Evolutionary conservation across 331 rosid genomes (phyloP).

Genomic region (Erythrophleum ivorense): DNA sequence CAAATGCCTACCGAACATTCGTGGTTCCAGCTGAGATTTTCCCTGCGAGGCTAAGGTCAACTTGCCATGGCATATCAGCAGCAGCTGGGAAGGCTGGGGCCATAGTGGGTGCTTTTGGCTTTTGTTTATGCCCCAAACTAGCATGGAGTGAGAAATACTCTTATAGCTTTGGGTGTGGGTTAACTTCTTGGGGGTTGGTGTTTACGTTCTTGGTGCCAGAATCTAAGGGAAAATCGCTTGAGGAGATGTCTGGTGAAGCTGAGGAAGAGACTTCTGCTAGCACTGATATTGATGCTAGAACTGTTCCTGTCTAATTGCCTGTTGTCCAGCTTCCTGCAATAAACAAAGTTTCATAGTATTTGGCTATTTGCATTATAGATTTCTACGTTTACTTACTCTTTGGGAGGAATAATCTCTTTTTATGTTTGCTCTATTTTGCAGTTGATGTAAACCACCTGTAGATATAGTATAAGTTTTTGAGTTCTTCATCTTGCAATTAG

Average conservation of each 20-base stretch:
- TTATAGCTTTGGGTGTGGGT: constrained; percentile 63
- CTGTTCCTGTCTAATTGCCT: constrained; percentile 36
- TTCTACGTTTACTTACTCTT: background rate
- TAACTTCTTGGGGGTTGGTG: constrained; percentile 61
- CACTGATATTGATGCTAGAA: constrained; percentile 33
- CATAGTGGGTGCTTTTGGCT: constrained; percentile 82
- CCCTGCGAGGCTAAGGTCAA: constrained; percentile 81
- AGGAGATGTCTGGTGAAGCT: constrained; percentile 78
- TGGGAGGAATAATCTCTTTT: background rate
- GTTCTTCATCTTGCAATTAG: background rate
- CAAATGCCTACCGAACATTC: constrained; percentile 82
- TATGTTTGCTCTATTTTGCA: background rate
- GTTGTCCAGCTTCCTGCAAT: background rate
- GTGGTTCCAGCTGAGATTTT: constrained; percentile 92
- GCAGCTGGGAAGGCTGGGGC: constrained; percentile 92
- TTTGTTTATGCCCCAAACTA: constrained; percentile 61
- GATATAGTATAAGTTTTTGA: background rate
- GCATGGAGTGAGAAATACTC: constrained; percentile 61
- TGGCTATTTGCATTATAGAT: background rate
- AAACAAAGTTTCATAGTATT: background rate
- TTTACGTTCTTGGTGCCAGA: constrained; percentile 87
- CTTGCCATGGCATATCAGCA: constrained; percentile 91
- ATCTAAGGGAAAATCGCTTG: constrained; percentile 78
- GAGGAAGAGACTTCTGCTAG: constrained; percentile 44
- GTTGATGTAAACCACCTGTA: background rate